These are phyloP conservation scores for Fusarium drepaniforme DNA, from an alignment of 2,329 filamentous ascomycete species.

Conservation along the genomic window DNA sequence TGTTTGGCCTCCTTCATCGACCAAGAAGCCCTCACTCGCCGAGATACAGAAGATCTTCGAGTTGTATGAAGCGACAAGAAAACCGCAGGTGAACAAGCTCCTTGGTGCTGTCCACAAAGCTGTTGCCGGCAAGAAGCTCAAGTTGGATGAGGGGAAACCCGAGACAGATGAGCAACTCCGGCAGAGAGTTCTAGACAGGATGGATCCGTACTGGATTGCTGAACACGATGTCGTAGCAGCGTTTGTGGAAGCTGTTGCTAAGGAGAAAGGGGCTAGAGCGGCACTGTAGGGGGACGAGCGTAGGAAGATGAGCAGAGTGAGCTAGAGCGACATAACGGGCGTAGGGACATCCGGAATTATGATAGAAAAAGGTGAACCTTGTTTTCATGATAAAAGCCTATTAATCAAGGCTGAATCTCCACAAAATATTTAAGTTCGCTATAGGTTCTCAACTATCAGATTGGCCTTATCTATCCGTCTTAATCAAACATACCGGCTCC, in stretches of 20 bases:
- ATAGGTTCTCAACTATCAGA: too few relatives aligned
- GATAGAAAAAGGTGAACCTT: too few relatives aligned
- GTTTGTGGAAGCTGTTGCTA: not conserved
- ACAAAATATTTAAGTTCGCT: too few relatives aligned
- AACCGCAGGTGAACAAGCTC: not conserved
- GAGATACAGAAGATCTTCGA: not conserved
- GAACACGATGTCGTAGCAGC: not conserved
- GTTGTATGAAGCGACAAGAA: not conserved
- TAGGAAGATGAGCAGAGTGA: too few relatives aligned
- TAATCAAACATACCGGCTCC: too few relatives aligned
- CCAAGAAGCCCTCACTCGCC: not conserved
- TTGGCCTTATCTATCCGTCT: too few relatives aligned
- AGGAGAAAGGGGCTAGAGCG: too few relatives aligned
- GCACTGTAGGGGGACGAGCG: too few relatives aligned
- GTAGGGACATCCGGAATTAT: too few relatives aligned
- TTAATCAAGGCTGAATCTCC: too few relatives aligned
- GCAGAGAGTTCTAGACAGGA: not conserved
- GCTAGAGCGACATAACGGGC: too few relatives aligned
- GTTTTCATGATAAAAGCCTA: too few relatives aligned
- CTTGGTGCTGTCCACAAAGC: not conserved
- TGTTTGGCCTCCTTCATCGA: constrained; percentile 1
- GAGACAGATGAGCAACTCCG: not conserved
- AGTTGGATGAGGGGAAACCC: not conserved
- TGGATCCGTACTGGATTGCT: not conserved
- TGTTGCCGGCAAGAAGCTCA: not conserved